These are phyloP conservation scores for Ceratobasidium sp. DNA, from an alignment of 1,284 basidiomycete genomes.

Conservation along the genomic window DNA sequence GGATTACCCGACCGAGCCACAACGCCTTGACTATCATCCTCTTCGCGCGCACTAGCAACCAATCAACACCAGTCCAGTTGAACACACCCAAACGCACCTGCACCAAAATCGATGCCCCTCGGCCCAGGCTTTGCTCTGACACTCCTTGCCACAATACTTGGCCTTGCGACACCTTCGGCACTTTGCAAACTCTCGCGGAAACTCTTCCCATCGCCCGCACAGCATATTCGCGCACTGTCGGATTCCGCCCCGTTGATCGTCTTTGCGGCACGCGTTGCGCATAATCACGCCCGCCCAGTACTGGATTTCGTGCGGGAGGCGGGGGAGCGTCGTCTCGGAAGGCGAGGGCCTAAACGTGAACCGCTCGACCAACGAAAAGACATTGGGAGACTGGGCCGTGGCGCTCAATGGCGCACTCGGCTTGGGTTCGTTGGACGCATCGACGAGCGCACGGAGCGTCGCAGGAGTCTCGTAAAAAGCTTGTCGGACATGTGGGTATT, in stretches of 20 bases:
- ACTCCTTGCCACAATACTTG: constrained; percentile 98
- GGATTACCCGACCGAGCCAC: too few species aligned
- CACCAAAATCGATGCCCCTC: constrained; percentile 96
- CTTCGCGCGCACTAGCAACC: constrained; percentile 8
- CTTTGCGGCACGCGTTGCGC: constrained; percentile 98
- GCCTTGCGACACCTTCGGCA: constrained; percentile 95
- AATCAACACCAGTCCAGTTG: neutral
- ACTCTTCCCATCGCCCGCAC: constrained; percentile 94
- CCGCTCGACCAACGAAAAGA: constrained; percentile 94
- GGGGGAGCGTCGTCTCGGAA: constrained; percentile 73
- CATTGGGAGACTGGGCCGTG: constrained; percentile 59
- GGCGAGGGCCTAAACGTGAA: constrained; percentile 93
- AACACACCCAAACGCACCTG: constrained; percentile 47
- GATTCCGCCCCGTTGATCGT: constrained; percentile 90
- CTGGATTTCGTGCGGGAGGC: constrained; percentile 90
- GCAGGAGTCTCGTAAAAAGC: constrained; percentile 87
- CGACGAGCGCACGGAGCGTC: constrained; percentile 34
- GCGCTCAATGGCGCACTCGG: constrained; percentile 41
- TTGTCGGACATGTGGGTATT: constrained; percentile 97
- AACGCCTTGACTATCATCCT: constrained; percentile 8
- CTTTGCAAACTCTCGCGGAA: constrained; percentile 95
- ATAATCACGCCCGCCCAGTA: constrained; percentile 99
- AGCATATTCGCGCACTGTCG: constrained; percentile 98
- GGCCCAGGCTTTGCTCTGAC: constrained; percentile 96
- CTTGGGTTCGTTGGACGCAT: constrained; percentile 39